Base-by-base conservation (phyloP, 306 rosid species). In the Rosa chinensis region DNA sequence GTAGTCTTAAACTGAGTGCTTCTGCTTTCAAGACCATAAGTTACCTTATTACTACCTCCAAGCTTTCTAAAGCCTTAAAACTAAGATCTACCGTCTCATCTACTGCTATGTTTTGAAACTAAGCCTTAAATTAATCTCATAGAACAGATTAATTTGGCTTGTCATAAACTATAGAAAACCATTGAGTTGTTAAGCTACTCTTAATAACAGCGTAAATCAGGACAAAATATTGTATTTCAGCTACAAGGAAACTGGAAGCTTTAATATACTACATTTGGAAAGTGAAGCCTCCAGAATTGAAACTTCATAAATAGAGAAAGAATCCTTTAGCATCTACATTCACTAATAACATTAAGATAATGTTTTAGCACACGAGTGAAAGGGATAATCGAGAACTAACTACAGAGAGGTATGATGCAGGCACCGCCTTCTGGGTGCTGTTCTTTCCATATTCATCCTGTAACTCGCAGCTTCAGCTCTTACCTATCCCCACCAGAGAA, bases 401-500 rank as follows among this genome's bases (percentile, higher is more conserved):
- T 89, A 85, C 86, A 89, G 32, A 90, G 84, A 72, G 93, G 91
- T 42, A 87, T 67, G 44, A 3, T 86, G 87, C 87, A 89, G 21
- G 87, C 81, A 18, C 88, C 89, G 35, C 82, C 86, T 73, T 91
- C 91, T 12, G 90, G 87, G 87, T n/a, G n/a, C n/a, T n/a, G n/a
- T n/a, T n/a, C n/a, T n/a, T n/a, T n/a, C n/a, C n/a, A n/a, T n/a
- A n/a, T n/a, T n/a, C n/a, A n/a, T n/a, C n/a, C n/a, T n/a, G n/a
- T n/a, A n/a, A n/a, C n/a, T n/a, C n/a, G n/a, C n/a, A n/a, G n/a
- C n/a, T 32, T 91, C 85, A 91, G 86, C 80, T 89, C 93, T 86
- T 89, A 89, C 90, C 83, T 86, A 66, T 91, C 92, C 71, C 89
- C 93, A 8, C 96, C 93, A 2, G 96, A 89, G 92, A 91, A 89